Percentiles rank a stretch among this genome's conserved stretches.
Evolutionary conservation across 1,284 basidiomycete genomes (phyloP).

Genomic region (Trichosporon asahii): DNA sequence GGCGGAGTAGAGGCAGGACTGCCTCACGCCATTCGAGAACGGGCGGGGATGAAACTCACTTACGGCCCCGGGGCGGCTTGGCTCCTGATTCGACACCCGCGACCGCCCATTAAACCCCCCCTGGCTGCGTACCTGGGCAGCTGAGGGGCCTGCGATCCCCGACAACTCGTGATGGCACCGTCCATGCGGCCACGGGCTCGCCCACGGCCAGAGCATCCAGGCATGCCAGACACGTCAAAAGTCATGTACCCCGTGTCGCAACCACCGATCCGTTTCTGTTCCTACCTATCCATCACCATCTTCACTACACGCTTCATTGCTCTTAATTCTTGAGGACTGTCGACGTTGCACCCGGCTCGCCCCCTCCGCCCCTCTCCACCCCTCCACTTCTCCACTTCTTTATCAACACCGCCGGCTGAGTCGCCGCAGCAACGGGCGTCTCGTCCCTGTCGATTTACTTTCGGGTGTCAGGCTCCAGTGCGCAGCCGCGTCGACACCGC

Average conservation of each 20-base stretch:
- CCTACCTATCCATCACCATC: background rate
- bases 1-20: too few relatives aligned
- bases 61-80: background rate
- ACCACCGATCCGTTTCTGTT: background rate
- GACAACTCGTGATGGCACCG: background rate
- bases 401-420: background rate
- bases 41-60: background rate
- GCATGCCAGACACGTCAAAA: background rate
- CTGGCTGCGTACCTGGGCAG: background rate
- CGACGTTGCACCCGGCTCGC: too few relatives aligned
- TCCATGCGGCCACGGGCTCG: background rate
- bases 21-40: background rate
- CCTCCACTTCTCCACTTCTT: too few relatives aligned
- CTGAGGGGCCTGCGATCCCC: background rate
- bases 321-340: background rate
- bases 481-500: background rate
- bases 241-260: background rate
- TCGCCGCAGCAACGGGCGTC: background rate
- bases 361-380: too few relatives aligned
- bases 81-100: background rate
- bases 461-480: background rate
- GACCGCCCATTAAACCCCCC: background rate
- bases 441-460: background rate
- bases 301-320: background rate
- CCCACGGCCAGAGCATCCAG: background rate